Evolutionary conservation across 2,329 filamentous ascomycete genomes (phyloP).

Genomic region (Penicillium sp.): DNA sequence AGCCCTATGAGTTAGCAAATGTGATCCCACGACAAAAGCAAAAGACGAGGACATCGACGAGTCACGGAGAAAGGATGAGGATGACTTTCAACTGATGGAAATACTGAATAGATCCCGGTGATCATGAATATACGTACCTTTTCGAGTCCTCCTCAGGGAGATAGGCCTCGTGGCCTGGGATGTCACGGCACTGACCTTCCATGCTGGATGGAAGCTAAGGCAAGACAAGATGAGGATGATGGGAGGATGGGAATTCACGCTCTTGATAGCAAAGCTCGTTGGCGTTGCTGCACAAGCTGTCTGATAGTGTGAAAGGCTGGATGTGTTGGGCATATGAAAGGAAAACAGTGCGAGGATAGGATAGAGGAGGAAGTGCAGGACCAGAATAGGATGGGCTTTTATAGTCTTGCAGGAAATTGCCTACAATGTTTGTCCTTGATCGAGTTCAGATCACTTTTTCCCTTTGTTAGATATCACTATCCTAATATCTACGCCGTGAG

Average conservation of each 20-base stretch:
- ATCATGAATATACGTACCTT: not conserved
- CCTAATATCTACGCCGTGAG: not conserved
- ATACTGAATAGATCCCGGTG: not conserved
- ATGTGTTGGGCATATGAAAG: not conserved
- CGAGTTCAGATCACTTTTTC: not conserved
- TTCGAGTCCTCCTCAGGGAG: not conserved
- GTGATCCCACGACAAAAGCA: not conserved
- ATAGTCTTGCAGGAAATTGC: slow-evolving; percentile 1
- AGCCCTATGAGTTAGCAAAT: not conserved
- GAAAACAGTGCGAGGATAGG: not conserved
- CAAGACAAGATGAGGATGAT: not conserved
- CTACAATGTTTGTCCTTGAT: not conserved
- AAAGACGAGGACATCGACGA: not conserved
- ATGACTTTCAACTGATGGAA: not conserved
- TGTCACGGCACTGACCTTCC: not conserved
- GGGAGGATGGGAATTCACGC: not conserved
- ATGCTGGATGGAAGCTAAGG: not conserved
- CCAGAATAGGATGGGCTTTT: not conserved
- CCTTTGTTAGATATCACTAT: not conserved
- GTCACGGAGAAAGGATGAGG: not conserved
- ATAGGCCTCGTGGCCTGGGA: not conserved
- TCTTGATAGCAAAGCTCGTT: not conserved
- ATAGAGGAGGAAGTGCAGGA: not conserved
- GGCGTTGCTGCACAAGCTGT: not conserved
- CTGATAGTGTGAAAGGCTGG: not conserved